phyloP scores from a whole-genome alignment of 768 basidiomycete species.

The Lentinula detonsa region DNA sequence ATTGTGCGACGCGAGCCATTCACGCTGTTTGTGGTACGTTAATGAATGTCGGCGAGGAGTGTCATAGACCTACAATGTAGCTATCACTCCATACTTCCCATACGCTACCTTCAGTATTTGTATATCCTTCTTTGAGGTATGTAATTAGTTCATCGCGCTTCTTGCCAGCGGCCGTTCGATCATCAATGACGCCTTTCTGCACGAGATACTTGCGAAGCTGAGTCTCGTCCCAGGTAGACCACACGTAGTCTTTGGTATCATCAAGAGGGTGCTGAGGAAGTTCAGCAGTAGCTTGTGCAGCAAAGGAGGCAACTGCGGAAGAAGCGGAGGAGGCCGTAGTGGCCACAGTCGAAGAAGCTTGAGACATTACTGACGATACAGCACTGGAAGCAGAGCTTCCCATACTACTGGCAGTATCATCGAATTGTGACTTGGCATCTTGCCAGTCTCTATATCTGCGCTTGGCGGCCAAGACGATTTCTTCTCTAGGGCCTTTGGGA shows the following conservation, averaged over 20 bases:
- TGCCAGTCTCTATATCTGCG: constrained; percentile 57
- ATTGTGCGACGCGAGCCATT: constrained; percentile 81
- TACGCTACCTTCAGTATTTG: constrained; percentile 50
- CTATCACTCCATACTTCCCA: constrained; percentile 88
- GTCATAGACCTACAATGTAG: constrained; percentile 52
- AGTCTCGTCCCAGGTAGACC: constrained; percentile 85
- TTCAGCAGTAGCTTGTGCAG: constrained; percentile 48
- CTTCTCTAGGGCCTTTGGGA: constrained; percentile 73
- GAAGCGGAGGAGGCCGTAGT: constrained; percentile 25
- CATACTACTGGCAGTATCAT: constrained; percentile 39
- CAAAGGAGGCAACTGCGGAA: constrained; percentile 32
- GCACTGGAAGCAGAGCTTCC: constrained; percentile 34
- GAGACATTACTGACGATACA: not conserved
- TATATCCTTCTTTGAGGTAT: constrained; percentile 67
- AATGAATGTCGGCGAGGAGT: not conserved
- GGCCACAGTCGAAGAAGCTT: constrained; percentile 29
- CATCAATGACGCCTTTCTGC: constrained; percentile 55
- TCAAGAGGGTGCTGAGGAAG: constrained; percentile 41
- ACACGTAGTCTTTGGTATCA: constrained; percentile 80
- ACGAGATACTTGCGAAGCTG: constrained; percentile 67
- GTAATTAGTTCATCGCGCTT: constrained; percentile 62
- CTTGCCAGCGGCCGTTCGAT: constrained; percentile 51
- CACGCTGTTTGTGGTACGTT: constrained; percentile 37
- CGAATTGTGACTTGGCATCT: constrained; percentile 51
- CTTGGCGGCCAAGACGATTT: constrained; percentile 75